A percentile compares a stretch with the other conserved stretches of the same genome.
Evolutionary conservation across 768 basidiomycete species (phyloP).

Genomic region (Kwoniella europaea): DNA sequence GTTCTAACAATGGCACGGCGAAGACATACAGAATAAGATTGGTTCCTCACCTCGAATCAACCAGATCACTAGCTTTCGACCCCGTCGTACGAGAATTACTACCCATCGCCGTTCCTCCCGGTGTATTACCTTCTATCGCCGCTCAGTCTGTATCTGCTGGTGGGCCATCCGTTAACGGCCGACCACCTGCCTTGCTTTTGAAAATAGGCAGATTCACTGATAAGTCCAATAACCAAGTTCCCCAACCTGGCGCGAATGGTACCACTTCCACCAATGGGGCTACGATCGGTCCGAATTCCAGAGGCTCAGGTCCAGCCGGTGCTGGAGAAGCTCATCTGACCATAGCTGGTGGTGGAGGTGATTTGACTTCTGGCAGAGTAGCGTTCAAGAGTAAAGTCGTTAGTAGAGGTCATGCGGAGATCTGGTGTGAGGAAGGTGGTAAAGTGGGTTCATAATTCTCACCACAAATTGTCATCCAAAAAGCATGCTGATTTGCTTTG

Average conservation of each 20-base stretch:
- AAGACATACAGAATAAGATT: conserved; percentile 79
- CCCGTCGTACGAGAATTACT: conserved; percentile 84
- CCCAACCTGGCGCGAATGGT: conserved; percentile 7
- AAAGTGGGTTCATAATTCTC: conserved; percentile 51
- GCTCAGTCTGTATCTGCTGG: conserved; percentile 31
- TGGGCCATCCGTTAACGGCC: conserved; percentile 34
- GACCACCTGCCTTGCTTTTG: conserved; percentile 59
- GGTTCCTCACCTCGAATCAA: conserved; percentile 90
- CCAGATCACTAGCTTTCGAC: conserved; percentile 87
- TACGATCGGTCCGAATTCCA: conserved; percentile 62
- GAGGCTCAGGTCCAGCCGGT: conserved; percentile 10
- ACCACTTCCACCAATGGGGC: conserved; percentile 10
- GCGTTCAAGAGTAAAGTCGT: conserved; percentile 97
- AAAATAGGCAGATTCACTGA: conserved; percentile 96
- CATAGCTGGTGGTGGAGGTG: conserved; percentile 57
- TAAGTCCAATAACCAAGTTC: conserved; percentile 57
- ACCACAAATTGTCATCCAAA: not conserved
- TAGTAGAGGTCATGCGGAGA: conserved; percentile 89
- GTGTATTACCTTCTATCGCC: conserved; percentile 29
- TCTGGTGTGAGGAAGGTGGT: conserved; percentile 69
- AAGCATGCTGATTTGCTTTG: conserved; percentile 15
- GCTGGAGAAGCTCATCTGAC: conserved; percentile 24
- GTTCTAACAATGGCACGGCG: not conserved
- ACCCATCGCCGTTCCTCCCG: conserved; percentile 40
- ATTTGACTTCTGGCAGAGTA: conserved; percentile 73